A percentile compares a stretch with the other conserved stretches of the same genome.
Conservation (phyloP, 73 alveolate species). For the Paramecium primaurelia region DNA sequence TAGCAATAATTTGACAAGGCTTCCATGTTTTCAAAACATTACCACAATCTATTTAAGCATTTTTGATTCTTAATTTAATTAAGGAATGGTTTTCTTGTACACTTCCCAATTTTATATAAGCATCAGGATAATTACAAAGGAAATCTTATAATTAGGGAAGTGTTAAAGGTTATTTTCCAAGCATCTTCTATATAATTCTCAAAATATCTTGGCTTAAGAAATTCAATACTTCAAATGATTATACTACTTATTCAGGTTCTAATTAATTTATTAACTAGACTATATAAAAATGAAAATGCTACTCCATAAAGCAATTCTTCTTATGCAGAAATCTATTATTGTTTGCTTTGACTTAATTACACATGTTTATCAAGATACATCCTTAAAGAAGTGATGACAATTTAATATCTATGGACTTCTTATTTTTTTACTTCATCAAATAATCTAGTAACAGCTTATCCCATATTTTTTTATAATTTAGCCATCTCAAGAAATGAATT, state of each 20-base stretch:
- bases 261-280: neutral
- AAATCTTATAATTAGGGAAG: neutral
- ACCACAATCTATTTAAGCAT: conserved; percentile 49
- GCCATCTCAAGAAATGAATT: neutral
- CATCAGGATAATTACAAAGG: neutral
- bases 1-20: neutral
- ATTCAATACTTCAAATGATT: neutral
- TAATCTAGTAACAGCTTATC: neutral
- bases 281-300: neutral
- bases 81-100: neutral
- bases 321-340: neutral
- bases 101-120: neutral
- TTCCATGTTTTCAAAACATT: conserved; percentile 10
- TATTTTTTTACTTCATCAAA: conserved; percentile 17
- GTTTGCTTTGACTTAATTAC: neutral
- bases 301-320: conserved; percentile 23
- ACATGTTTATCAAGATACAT: conserved; percentile 48
- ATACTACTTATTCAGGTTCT: neutral
- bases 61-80: neutral
- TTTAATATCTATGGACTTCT: conserved; percentile 1
- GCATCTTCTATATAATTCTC: neutral
- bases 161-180: neutral
- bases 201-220: neutral
- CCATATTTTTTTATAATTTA: neutral
- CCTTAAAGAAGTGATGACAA: neutral